Conservation (phyloP, 805 yeast species). For the Pichia ethanolica region DNA sequence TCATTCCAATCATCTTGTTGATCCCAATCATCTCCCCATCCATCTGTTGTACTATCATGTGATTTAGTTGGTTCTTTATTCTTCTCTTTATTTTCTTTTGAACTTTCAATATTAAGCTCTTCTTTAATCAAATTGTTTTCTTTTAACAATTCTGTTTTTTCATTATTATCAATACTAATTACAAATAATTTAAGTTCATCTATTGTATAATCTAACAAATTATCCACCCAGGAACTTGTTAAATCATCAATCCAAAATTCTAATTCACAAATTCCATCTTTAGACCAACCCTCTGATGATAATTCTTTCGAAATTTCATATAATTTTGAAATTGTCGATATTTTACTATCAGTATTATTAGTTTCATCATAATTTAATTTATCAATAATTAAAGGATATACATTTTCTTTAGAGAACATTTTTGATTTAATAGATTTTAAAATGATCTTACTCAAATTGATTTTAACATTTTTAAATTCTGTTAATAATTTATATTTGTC, state of each 20-base stretch:
- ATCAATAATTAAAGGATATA: slow-evolving; percentile 21
- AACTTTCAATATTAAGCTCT: neutral
- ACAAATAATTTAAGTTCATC: slow-evolving; percentile 21
- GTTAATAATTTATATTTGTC: slow-evolving; percentile 3
- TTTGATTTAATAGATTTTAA: slow-evolving; percentile 16
- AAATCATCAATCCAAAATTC: slow-evolving; percentile 30
- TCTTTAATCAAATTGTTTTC: neutral
- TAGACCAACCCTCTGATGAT: slow-evolving; percentile 23
- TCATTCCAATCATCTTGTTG: slow-evolving; percentile 9
- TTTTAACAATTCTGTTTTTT: slow-evolving; percentile 9
- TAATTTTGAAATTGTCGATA: slow-evolving; percentile 10
- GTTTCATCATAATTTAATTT: slow-evolving; percentile 12
- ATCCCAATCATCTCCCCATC: slow-evolving; percentile 9
- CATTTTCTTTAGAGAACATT: slow-evolving; percentile 19
- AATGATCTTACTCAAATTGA: slow-evolving; percentile 15
- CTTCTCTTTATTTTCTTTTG: neutral
- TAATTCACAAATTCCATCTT: slow-evolving; percentile 25
- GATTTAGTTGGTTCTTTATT: neutral
- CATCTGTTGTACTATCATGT: neutral
- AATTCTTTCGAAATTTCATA: slow-evolving; percentile 17
- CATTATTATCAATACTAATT: slow-evolving; percentile 10
- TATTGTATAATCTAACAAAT: slow-evolving; percentile 19
- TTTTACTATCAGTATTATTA: neutral
- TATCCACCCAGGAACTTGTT: slow-evolving; percentile 23
- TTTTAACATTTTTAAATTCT: slow-evolving; percentile 14